Percentiles rank a stretch among this genome's conserved stretches.
These are phyloP conservation scores for Magnaporthiopsis rhizophila DNA, from an alignment of 2,329 filamentous ascomycete genomes.

Conservation along the genomic window DNA sequence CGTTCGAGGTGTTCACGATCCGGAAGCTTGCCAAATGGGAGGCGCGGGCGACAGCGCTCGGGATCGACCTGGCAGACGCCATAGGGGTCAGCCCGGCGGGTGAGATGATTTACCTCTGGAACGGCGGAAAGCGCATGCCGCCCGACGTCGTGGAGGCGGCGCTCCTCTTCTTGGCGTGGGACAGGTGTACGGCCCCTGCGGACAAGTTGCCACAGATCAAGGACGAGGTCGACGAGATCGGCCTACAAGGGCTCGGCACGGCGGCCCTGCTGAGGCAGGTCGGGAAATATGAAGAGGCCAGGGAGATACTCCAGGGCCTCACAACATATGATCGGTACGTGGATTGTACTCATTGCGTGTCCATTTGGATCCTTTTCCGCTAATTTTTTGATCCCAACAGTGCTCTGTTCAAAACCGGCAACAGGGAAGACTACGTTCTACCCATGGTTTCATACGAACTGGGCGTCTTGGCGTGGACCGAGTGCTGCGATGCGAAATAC, in stretches of 20 bases:
- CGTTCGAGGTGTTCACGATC: conserved; percentile 78
- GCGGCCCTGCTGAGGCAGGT: conserved; percentile 59
- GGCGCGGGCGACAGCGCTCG: conserved; percentile 58
- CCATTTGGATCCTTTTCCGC: not conserved
- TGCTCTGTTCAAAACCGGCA: conserved; percentile 45
- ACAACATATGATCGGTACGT: conserved; percentile 55
- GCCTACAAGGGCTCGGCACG: conserved; percentile 57
- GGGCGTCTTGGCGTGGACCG: conserved; percentile 72
- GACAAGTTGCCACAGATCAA: conserved; percentile 36
- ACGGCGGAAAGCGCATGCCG: conserved; percentile 76
- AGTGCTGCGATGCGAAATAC: conserved; percentile 37
- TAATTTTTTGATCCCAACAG: conserved; percentile 22
- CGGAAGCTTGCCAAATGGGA: conserved; percentile 89
- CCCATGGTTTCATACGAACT: conserved; percentile 82
- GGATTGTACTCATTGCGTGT: not conserved
- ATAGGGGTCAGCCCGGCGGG: conserved; percentile 72
- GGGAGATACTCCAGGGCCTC: conserved; percentile 55
- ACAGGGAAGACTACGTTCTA: conserved; percentile 61
- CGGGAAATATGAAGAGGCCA: conserved; percentile 56
- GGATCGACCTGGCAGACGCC: conserved; percentile 66
- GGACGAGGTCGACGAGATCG: conserved; percentile 50
- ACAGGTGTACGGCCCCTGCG: conserved; percentile 44
- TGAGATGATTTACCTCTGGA: conserved; percentile 95
- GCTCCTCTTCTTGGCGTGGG: conserved; percentile 55
- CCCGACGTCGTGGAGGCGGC: conserved; percentile 55